Conservation (phyloP, 1,284 basidiomycete genomes). For the Cryptococcus sp. region DNA sequence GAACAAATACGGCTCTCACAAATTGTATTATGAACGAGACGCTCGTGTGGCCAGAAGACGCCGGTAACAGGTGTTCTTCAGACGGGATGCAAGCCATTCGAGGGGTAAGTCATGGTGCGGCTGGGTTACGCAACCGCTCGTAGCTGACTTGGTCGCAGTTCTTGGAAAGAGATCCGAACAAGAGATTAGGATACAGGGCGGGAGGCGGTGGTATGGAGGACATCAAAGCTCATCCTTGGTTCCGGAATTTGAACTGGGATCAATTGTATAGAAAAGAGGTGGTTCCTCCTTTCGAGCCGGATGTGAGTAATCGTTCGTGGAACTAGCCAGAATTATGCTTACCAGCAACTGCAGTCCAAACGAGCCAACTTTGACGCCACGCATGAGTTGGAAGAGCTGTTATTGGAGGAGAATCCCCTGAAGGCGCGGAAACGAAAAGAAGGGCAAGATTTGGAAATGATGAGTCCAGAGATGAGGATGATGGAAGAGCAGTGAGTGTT, state of each 20-base stretch:
- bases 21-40: constrained; percentile 71
- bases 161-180: constrained; percentile 78
- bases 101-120: constrained; percentile 30
- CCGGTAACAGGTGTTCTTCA: constrained; percentile 41
- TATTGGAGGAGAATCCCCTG: constrained; percentile 94
- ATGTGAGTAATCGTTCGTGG: constrained; percentile 53
- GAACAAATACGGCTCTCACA: constrained; percentile 85
- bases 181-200: constrained; percentile 77
- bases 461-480: constrained; percentile 88
- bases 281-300: constrained; percentile 85
- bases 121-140: not conserved
- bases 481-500: constrained; percentile 93
- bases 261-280: constrained; percentile 76
- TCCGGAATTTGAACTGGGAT: constrained; percentile 81
- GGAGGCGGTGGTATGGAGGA: constrained; percentile 76
- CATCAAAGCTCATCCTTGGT: constrained; percentile 82
- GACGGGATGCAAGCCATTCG: constrained; percentile 52
- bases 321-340: not conserved
- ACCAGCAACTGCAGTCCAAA: constrained; percentile 66
- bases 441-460: constrained; percentile 77
- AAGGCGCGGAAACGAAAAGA: constrained; percentile 92
- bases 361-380: constrained; percentile 99
- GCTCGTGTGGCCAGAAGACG: constrained; percentile 53
- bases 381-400: constrained; percentile 91
- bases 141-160: constrained; percentile 58